A percentile compares a stretch with the other conserved stretches of the same genome.
phyloP scores from a whole-genome alignment of 306 rosid species.

The Vachellia pachyceras region DNA sequence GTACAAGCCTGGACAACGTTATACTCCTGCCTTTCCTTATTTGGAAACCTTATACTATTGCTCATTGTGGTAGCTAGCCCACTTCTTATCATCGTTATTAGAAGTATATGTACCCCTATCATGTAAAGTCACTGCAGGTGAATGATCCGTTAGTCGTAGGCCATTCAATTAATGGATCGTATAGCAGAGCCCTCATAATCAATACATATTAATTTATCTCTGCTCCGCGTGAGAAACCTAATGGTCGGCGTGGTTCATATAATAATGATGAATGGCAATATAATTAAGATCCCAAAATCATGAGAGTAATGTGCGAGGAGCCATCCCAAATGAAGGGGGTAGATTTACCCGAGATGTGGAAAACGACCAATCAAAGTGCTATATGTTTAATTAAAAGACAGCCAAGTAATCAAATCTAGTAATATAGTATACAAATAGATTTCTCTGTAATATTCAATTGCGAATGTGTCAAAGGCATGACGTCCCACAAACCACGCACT shows the following conservation, averaged over 20 bases:
- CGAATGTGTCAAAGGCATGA: slow-evolving; percentile 41
- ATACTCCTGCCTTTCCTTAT: slow-evolving; percentile 43
- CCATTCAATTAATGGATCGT: neutral
- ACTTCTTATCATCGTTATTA: slow-evolving; percentile 43
- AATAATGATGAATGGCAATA: slow-evolving; percentile 23
- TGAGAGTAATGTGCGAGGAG: slow-evolving; percentile 24
- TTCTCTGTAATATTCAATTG: slow-evolving; percentile 12
- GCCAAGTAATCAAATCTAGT: slow-evolving; percentile 32
- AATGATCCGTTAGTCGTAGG: neutral
- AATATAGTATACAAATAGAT: neutral
- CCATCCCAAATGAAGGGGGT: slow-evolving; percentile 29
- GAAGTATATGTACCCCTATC: neutral
- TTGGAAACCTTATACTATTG: slow-evolving; percentile 40
- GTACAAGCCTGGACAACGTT: slow-evolving; percentile 42
- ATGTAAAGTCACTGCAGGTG: neutral
- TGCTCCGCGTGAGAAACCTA: slow-evolving; percentile 20
- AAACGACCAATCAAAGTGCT: slow-evolving; percentile 27
- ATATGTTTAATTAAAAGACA: slow-evolving; percentile 4
- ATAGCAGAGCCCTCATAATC: neutral
- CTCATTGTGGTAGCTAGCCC: slow-evolving; percentile 27
- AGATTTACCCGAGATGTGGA: slow-evolving; percentile 11
- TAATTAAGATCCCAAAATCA: slow-evolving; percentile 40
- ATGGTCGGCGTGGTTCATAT: slow-evolving; percentile 34
- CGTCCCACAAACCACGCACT: slow-evolving; percentile 50
- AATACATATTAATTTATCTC: neutral